These are phyloP conservation scores for Cardamine resedifolia DNA, from an alignment of 345 rosid species.

Conservation along the genomic window DNA sequence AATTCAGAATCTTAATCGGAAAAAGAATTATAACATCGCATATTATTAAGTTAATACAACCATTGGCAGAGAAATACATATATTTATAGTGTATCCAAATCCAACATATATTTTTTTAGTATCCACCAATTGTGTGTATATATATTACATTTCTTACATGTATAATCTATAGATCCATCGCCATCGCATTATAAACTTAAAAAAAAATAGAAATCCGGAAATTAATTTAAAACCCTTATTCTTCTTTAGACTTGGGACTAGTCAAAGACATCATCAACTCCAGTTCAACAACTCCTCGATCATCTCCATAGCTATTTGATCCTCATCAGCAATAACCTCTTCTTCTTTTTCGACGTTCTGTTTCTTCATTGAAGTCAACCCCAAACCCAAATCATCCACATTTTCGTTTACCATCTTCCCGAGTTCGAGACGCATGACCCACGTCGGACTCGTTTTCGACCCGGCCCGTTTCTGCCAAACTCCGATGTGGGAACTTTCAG, in stretches of 20 bases:
- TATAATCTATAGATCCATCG: not conserved
- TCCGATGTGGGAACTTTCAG: slow-evolving; percentile 66
- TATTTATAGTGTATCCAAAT: not conserved
- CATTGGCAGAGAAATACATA: not conserved
- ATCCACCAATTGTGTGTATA: not conserved
- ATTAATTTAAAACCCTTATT: not conserved
- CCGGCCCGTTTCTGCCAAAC: slow-evolving; percentile 82
- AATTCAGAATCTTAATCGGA: no score
- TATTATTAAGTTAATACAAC: not conserved
- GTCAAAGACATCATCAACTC: slow-evolving; percentile 40
- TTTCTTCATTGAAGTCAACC: slow-evolving; percentile 7
- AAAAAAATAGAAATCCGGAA: not conserved
- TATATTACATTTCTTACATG: slow-evolving; percentile 13
- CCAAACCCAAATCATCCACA: slow-evolving; percentile 8
- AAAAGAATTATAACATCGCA: no score
- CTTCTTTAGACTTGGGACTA: not conserved
- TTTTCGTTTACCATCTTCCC: slow-evolving; percentile 36
- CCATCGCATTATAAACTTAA: not conserved
- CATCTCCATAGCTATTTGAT: slow-evolving; percentile 63
- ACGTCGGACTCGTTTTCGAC: slow-evolving; percentile 47
- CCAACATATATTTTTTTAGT: not conserved
- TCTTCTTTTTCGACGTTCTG: slow-evolving; percentile 29
- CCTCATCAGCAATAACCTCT: slow-evolving; percentile 22
- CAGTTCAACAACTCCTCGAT: slow-evolving; percentile 64
- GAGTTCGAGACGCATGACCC: slow-evolving; percentile 73